Base-by-base conservation (phyloP, 257 asterid species). In the Nicotiana knightiana region DNA sequence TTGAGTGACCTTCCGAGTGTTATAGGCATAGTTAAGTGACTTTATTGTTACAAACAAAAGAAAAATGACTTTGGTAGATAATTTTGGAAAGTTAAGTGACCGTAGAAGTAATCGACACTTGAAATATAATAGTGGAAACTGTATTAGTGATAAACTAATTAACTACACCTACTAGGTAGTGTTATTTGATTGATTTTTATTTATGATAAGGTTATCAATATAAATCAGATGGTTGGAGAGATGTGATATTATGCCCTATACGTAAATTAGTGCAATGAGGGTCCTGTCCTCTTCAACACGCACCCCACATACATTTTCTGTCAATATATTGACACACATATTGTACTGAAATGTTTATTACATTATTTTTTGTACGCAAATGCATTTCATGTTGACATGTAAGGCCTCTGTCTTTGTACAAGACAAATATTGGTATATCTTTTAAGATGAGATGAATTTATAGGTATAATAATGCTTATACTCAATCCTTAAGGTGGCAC, bases 191-290 rank as follows among this genome's bases (percentile, higher is more conserved):
- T 71, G 79, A 48, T 24, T 46, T 73, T 48, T 73, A 13, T 24
- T 73, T 48, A 48, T 46, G 79, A 73, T 73, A 24, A 21, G 39
- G n/a, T 26, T 6, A 21, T 6, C 11, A 43, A 70, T 11, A 48
- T 73, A 13, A 73, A 24, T 24, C 39, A 73, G 78, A 71, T 46
- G 78, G 79, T 48, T 73, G 79, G 79, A 73, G 62, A 73, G 62
- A 73, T 73, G 79, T 73, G 79, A 73, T 48, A 48, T 39, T 43
- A 48, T 48, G 59, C 21, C 77, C 11, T 4, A 70, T 68, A 39
- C 24, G 79, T 46, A 71, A 71, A 24, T 24, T 5, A 46, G n/a
- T 46, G 24, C 11, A 3, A 46, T n/a, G 79, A 26, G 62, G 79
- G 24, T 43, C 79, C 58, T 13, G 58, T 9, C 51, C 78, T 70